These are phyloP conservation scores for Pseudogymnoascus sp. DNA, from an alignment of 2,329 filamentous ascomycete genomes.

Conservation along the genomic window DNA sequence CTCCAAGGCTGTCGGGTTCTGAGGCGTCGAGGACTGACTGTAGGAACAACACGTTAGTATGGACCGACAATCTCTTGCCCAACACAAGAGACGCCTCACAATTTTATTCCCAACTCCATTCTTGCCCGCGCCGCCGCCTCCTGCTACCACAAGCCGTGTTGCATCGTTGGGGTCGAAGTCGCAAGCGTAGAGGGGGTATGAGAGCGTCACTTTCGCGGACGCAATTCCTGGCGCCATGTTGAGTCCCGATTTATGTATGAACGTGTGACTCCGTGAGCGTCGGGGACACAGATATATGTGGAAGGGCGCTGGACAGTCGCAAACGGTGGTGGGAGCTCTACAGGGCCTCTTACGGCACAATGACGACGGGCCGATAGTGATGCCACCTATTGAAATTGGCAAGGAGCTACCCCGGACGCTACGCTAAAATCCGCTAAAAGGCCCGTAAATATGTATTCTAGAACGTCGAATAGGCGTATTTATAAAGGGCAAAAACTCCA, in stretches of 20 bases:
- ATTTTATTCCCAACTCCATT: conserved; percentile 84
- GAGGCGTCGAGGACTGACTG: conserved; percentile 28
- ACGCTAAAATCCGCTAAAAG: not conserved
- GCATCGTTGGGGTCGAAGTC: conserved; percentile 80
- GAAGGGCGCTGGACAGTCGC: not conserved
- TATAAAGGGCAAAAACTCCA: too few species aligned
- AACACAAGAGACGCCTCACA: conserved; percentile 38
- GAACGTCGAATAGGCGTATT: not conserved
- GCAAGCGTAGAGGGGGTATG: conserved; percentile 78
- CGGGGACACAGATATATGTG: not conserved
- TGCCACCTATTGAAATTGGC: not conserved
- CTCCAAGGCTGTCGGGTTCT: conserved; percentile 37
- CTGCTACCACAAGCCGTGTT: conserved; percentile 69
- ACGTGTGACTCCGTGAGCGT: not conserved
- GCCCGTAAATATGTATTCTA: not conserved
- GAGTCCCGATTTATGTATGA: not conserved
- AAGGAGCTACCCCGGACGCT: not conserved
- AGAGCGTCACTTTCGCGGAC: conserved; percentile 40
- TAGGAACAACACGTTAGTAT: not conserved
- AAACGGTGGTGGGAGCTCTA: not conserved
- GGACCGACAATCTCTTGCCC: not conserved
- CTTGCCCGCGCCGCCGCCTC: conserved; percentile 74
- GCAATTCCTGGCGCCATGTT: conserved; percentile 25
- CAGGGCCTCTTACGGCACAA: not conserved
- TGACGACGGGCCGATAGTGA: conserved; percentile 3